Percentiles rank a stretch among this genome's conserved stretches.
Evolutionary conservation across 176 grass and related monocot genomes (phyloP).

Genomic region (Hyparrhenia diplandra): DNA sequence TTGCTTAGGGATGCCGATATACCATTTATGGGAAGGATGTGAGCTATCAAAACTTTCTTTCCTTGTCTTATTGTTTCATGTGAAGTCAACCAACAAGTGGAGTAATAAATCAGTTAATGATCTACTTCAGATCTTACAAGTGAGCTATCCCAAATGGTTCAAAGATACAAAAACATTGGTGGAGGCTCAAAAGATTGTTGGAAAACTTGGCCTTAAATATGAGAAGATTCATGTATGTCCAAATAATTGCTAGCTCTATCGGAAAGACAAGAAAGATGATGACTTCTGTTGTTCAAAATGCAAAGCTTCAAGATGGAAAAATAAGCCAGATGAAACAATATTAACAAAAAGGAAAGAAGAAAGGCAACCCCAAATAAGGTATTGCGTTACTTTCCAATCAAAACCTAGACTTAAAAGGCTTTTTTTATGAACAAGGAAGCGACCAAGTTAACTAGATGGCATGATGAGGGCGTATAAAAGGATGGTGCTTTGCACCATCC

Average conservation of each 20-base stretch:
- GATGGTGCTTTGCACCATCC: neutral
- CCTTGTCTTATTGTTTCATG: neutral
- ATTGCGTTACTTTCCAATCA: constrained; percentile 5
- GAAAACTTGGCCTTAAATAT: neutral
- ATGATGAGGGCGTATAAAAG: neutral
- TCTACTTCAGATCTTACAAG: too few species aligned
- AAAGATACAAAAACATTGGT: neutral
- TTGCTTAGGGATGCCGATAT: neutral
- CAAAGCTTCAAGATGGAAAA: neutral
- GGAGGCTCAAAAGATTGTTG: too few species aligned
- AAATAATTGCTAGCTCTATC: neutral
- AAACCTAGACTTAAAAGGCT: neutral
- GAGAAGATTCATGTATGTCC: constrained; percentile 4
- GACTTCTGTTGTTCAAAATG: neutral
- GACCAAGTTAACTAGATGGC: neutral
- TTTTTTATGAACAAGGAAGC: neutral
- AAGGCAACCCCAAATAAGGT: neutral
- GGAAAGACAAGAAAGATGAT: neutral
- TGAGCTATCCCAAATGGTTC: too few species aligned
- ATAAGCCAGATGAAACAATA: neutral
- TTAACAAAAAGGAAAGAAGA: constrained; percentile 1
- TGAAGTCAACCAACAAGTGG: constrained; percentile 2
- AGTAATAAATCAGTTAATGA: neutral
- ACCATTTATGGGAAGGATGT: neutral
- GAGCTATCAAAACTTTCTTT: constrained; percentile 5